Conservation (phyloP, 768 basidiomycete species). For the Leccinellum albellum region DNA sequence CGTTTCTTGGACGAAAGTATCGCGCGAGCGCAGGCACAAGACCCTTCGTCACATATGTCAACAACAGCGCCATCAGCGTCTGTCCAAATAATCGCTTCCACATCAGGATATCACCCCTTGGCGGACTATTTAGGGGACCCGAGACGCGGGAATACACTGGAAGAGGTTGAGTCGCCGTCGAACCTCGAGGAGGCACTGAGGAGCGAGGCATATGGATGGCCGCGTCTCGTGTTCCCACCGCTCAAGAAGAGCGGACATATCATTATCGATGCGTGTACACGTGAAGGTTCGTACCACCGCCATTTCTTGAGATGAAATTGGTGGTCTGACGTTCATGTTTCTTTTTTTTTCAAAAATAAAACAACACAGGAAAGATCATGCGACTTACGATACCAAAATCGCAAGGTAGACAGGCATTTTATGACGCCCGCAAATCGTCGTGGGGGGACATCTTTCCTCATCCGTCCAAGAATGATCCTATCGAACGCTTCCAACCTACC, state of each 20-base stretch:
- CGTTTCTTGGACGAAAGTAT: slow-evolving; percentile 9
- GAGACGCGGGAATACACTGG: slow-evolving; percentile 2
- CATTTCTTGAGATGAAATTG: slow-evolving; percentile 5
- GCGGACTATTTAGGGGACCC: not conserved
- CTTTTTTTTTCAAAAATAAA: not conserved
- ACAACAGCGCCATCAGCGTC: slow-evolving; percentile 14
- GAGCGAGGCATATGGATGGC: slow-evolving; percentile 82
- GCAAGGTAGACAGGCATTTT: slow-evolving; percentile 92
- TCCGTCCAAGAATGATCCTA: slow-evolving; percentile 69
- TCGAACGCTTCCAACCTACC: slow-evolving; percentile 51
- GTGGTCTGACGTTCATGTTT: not conserved
- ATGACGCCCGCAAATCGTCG: slow-evolving; percentile 87
- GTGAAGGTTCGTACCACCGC: slow-evolving; percentile 54
- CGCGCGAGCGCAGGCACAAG: slow-evolving; percentile 12
- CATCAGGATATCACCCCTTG: not conserved
- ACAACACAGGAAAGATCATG: slow-evolving; percentile 76
- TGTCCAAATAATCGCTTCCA: slow-evolving; percentile 6
- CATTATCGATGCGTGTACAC: slow-evolving; percentile 83
- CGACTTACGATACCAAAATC: slow-evolving; percentile 88
- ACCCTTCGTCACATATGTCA: slow-evolving; percentile 3
- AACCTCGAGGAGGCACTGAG: slow-evolving; percentile 56
- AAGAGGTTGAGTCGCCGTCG: slow-evolving; percentile 16
- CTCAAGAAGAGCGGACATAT: slow-evolving; percentile 89
- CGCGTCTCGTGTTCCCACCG: slow-evolving; percentile 88
- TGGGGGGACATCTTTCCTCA: slow-evolving; percentile 99